Evolutionary conservation across 148 eudicot species (phyloP).

Genomic region (Silene uniflora): DNA sequence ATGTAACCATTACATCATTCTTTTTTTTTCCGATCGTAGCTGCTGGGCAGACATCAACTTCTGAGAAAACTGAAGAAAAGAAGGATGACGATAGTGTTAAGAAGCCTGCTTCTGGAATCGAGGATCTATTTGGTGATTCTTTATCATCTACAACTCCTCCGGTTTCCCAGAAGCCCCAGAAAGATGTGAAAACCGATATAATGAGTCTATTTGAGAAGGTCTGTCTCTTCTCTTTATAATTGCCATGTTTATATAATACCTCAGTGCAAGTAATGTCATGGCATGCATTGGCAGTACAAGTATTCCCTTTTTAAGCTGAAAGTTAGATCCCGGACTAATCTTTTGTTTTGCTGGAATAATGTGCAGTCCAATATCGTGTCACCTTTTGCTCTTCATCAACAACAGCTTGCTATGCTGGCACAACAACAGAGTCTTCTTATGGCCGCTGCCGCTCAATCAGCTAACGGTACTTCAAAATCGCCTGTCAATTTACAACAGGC

Average conservation of each 20-base stretch:
- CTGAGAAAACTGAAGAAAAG: constrained; percentile 40
- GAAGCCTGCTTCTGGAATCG: constrained; percentile 61
- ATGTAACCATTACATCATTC: neutral
- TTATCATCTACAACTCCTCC: constrained; percentile 43
- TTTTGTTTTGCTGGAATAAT: constrained; percentile 10
- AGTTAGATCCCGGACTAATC: neutral
- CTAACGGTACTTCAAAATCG: constrained; percentile 49
- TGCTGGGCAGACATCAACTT: constrained; percentile 61
- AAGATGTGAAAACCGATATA: constrained; percentile 82
- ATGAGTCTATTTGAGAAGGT: constrained; percentile 99
- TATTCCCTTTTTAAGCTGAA: neutral
- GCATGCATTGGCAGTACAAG: neutral
- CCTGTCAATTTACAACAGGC: constrained; percentile 44
- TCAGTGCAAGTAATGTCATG: too few species aligned
- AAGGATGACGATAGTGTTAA: constrained; percentile 42
- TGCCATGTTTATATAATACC: too few species aligned
- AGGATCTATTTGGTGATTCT: constrained; percentile 68
- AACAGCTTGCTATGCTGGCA: constrained; percentile 85
- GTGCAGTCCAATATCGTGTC: constrained; percentile 85
- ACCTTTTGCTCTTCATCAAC: constrained; percentile 81
- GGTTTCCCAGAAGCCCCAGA: constrained; percentile 49
- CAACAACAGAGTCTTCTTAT: constrained; percentile 88
- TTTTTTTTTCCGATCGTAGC: constrained; percentile 37
- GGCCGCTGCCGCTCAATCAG: constrained; percentile 85
- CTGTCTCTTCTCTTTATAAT: too few species aligned